Conservation (phyloP, 805 yeast genomes). For the Yamadazyma kitorensis region DNA sequence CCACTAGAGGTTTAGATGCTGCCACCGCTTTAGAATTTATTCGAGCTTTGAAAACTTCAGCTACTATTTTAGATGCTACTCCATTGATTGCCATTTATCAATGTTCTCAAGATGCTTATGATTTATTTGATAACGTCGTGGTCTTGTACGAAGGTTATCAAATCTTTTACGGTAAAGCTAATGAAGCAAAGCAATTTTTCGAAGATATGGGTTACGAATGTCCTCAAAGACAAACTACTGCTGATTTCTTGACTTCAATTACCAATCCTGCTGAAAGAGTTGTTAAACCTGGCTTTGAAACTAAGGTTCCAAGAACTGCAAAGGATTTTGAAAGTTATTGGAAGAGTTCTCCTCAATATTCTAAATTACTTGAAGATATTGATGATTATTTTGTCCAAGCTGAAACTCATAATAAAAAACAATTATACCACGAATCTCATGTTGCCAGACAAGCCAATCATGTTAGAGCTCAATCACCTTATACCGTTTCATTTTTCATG, state of each 20-base stretch:
- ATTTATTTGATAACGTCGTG: constrained; percentile 45
- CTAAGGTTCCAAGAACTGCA: constrained; percentile 52
- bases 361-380: constrained; percentile 37
- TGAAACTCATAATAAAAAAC: constrained; percentile 14
- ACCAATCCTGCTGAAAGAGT: constrained; percentile 65
- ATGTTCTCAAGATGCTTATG: constrained; percentile 46
- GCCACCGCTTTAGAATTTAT: constrained; percentile 79
- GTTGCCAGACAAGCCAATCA: constrained; percentile 39
- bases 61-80: constrained; percentile 58
- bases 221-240: constrained; percentile 61
- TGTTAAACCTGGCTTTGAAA: constrained; percentile 45
- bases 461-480: constrained; percentile 32
- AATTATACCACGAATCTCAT: constrained; percentile 21
- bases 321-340: constrained; percentile 59
- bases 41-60: constrained; percentile 60
- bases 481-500: constrained; percentile 43
- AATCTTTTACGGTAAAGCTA: constrained; percentile 43
- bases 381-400: constrained; percentile 35
- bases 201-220: constrained; percentile 61
- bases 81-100: constrained; percentile 59
- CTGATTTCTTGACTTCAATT: constrained; percentile 62
- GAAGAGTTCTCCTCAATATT: constrained; percentile 53
- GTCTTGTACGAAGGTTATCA: constrained; percentile 47
- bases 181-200: constrained; percentile 47
- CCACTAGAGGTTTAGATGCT: constrained; percentile 82